Evolutionary conservation across 306 rosid genomes (phyloP).

Genomic region (Trichosanthes truncata): DNA sequence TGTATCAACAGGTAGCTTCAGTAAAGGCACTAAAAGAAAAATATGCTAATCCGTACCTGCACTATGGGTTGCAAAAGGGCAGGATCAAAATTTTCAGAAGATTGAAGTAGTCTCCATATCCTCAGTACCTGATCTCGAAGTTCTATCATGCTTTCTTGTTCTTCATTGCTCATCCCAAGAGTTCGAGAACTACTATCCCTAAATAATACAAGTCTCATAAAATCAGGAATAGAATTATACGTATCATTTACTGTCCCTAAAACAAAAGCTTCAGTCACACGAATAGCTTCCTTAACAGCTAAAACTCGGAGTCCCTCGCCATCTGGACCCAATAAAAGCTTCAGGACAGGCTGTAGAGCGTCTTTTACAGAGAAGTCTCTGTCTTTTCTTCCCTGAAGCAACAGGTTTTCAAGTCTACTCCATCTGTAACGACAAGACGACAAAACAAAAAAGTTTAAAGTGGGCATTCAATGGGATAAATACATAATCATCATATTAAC

Average conservation of each 20-base stretch:
- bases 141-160: slow-evolving; percentile 52
- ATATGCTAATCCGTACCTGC: slow-evolving; percentile 38
- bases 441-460: slow-evolving; percentile 20
- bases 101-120: slow-evolving; percentile 60
- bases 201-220: slow-evolving; percentile 44
- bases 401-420: slow-evolving; percentile 84
- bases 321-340: slow-evolving; percentile 72
- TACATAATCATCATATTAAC: slow-evolving; percentile 13
- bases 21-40: slow-evolving; percentile 2
- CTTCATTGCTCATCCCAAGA: slow-evolving; percentile 43
- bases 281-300: slow-evolving; percentile 76
- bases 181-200: slow-evolving; percentile 56
- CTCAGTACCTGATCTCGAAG: slow-evolving; percentile 75
- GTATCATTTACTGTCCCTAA: slow-evolving; percentile 48
- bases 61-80: slow-evolving; percentile 58
- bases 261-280: slow-evolving; percentile 75
- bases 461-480: slow-evolving; percentile 12
- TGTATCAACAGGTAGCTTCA: background rate
- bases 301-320: slow-evolving; percentile 64
- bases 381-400: slow-evolving; percentile 76
- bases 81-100: slow-evolving; percentile 75
- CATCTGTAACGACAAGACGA: slow-evolving; percentile 43
- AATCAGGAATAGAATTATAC: slow-evolving; percentile 47
- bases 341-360: slow-evolving; percentile 80
- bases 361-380: slow-evolving; percentile 83